Evolutionary conservation across 768 basidiomycete species (phyloP).

Genomic region (Mycena pura): DNA sequence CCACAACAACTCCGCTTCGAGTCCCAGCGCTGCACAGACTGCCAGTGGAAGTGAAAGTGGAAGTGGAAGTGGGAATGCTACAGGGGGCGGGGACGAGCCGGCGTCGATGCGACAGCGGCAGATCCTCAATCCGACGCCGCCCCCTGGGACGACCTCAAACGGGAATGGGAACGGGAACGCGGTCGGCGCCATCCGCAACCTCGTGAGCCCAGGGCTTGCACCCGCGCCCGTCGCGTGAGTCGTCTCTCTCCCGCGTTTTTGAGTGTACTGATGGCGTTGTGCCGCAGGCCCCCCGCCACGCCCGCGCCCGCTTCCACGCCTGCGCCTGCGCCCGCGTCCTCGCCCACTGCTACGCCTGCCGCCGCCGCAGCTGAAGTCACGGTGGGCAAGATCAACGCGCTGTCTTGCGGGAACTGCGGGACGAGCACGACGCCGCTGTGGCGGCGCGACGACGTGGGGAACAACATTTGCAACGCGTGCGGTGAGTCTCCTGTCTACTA

Average conservation of each 20-base stretch:
- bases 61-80: neutral
- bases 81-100: slow-evolving; percentile 9
- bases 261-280: too few relatives aligned
- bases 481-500: slow-evolving; percentile 78
- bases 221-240: too few relatives aligned
- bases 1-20: neutral
- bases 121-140: slow-evolving; percentile 26
- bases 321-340: too few relatives aligned
- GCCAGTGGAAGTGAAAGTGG: neutral
- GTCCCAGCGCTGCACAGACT: neutral
- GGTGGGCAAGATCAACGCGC: slow-evolving; percentile 61
- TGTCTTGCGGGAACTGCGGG: slow-evolving; percentile 88
- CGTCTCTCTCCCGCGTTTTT: too few relatives aligned
- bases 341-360: too few relatives aligned
- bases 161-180: neutral
- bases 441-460: slow-evolving; percentile 89
- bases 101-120: slow-evolving; percentile 23
- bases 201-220: too few relatives aligned
- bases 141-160: slow-evolving; percentile 1
- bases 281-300: too few relatives aligned
- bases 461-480: slow-evolving; percentile 95
- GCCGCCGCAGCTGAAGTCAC: neutral
- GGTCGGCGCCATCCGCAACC: too few relatives aligned
- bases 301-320: too few relatives aligned
- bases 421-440: slow-evolving; percentile 91